A percentile compares a stretch with the other conserved stretches of the same genome.
These are phyloP conservation scores for Chlamydomonas schloesseri DNA, from an alignment of 139 green algal genomes.

Conservation along the genomic window DNA sequence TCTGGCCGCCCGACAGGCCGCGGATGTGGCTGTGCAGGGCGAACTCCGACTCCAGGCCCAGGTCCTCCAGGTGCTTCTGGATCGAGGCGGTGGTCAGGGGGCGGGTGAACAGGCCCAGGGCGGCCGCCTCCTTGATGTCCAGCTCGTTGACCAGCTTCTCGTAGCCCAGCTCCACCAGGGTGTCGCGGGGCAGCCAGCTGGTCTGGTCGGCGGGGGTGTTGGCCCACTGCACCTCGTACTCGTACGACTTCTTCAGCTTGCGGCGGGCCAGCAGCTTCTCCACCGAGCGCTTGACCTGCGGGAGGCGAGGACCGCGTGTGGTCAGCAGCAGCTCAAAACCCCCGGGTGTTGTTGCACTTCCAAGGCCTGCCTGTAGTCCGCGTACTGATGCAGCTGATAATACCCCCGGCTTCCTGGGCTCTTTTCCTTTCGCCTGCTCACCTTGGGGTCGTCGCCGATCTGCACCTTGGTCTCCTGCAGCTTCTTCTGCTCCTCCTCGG, in stretches of 20 bases:
- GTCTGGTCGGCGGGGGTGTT: slow-evolving; percentile 67
- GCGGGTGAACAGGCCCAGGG: slow-evolving; percentile 81
- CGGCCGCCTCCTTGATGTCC: slow-evolving; percentile 92
- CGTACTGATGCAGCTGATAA: no score
- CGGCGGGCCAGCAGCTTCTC: slow-evolving; percentile 79
- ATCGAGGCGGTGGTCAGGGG: slow-evolving; percentile 89
- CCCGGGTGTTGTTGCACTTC: no score
- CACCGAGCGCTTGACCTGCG: slow-evolving; percentile 62
- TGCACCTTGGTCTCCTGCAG: slow-evolving; percentile 73
- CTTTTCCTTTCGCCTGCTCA: not conserved
- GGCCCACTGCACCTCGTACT: slow-evolving; percentile 85
- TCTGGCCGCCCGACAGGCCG: slow-evolving; percentile 90
- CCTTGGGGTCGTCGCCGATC: slow-evolving; percentile 49
- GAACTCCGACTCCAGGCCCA: slow-evolving; percentile 94
- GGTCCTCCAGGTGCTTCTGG: slow-evolving; percentile 88
- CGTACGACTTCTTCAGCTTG: slow-evolving; percentile 88
- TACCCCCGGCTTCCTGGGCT: no score
- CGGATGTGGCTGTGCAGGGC: slow-evolving; percentile 90
- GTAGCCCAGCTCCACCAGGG: slow-evolving; percentile 61
- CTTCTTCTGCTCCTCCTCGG: slow-evolving; percentile 90
- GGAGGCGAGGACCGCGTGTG: not conserved
- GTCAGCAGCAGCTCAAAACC: not conserved
- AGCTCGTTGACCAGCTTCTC: slow-evolving; percentile 91
- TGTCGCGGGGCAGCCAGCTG: slow-evolving; percentile 79
- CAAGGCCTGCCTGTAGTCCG: no score